Evolutionary conservation across 2,329 filamentous ascomycete genomes (phyloP), one percentile per base, ranked within the genome.

Genomic region (Pseudogymnoascus sp.): DNA sequence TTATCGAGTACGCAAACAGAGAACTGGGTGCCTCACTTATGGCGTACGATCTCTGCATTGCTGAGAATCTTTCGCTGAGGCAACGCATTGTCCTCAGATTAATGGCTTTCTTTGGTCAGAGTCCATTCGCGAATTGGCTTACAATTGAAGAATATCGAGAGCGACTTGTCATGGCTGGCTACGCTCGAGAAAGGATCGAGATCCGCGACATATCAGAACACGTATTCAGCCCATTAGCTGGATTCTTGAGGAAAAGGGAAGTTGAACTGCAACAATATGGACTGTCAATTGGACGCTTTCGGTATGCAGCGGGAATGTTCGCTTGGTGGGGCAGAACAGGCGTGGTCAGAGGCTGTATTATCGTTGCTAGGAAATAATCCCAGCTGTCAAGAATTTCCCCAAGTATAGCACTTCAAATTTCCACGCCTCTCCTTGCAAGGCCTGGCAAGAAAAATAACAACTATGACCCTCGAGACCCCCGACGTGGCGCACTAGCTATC

Each of bases 141-240:
- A 65, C 64, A 28, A 59, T 65, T 35, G 2, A 69, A 0, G 71
- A 78, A 59, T 86, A 86, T 67, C 70, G 73, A 28, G 66, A 68
- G 2, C 76, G 80, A 60, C 70, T 86, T 6, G 70, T 76, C 0
- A 71, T 74, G 16, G 79, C 77, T 2, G 83, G 83, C 2, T 86
- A 84, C 66, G 70, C 75, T 11, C 61, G 66, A 2, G 70, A 73
- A 0, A 63, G 66, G 6, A 78, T 84, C 43, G 71, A 72, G 26
- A 75, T 84, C 1, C 71, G 72, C 14, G 83, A 86, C 67, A 74
- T 86, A 16, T 82, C 82, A 2, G 74, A 78, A 4, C 71, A 83
- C 65, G 82, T 84, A 0, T 86, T 86, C 67, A 66, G 71, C 0
- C 81, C 81, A 0, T 69, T 86, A 14, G 76, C 78, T 3, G 66